phyloP scores from a whole-genome alignment of 176 grass and related monocot species.

The Luzula sylvatica region DNA sequence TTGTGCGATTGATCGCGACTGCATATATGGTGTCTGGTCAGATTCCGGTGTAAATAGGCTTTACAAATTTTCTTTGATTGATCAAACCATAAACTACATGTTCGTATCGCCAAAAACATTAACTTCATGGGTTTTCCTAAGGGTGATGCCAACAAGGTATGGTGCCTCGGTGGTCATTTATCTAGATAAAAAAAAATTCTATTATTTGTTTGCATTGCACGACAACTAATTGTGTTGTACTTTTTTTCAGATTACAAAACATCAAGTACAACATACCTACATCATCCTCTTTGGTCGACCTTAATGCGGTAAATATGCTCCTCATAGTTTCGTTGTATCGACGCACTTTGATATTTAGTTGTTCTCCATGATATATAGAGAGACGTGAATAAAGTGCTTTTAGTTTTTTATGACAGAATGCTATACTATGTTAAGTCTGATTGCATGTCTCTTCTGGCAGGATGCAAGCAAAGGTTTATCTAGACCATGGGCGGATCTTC shows the following conservation, averaged over 20 bases:
- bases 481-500: not conserved
- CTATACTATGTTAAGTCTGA: too few relatives aligned
- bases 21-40: not conserved
- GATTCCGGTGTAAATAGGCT: not conserved
- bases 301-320: too few relatives aligned
- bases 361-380: too few relatives aligned
- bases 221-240: not conserved
- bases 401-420: too few relatives aligned
- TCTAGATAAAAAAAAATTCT: not conserved
- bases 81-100: slow-evolving; percentile 6
- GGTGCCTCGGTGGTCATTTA: not conserved
- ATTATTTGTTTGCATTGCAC: not conserved
- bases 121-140: too few relatives aligned
- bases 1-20: not conserved
- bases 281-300: not conserved
- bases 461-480: not conserved
- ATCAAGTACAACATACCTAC: not conserved
- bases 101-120: not conserved
- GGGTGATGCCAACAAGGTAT: not conserved
- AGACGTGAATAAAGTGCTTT: too few relatives aligned
- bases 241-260: not conserved
- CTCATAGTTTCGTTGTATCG: too few relatives aligned
- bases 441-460: too few relatives aligned
- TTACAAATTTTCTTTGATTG: not conserved
- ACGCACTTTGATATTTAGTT: too few relatives aligned